phyloP scores from a whole-genome alignment of 2,329 filamentous ascomycete genomes.

The Penicillium frequentans region DNA sequence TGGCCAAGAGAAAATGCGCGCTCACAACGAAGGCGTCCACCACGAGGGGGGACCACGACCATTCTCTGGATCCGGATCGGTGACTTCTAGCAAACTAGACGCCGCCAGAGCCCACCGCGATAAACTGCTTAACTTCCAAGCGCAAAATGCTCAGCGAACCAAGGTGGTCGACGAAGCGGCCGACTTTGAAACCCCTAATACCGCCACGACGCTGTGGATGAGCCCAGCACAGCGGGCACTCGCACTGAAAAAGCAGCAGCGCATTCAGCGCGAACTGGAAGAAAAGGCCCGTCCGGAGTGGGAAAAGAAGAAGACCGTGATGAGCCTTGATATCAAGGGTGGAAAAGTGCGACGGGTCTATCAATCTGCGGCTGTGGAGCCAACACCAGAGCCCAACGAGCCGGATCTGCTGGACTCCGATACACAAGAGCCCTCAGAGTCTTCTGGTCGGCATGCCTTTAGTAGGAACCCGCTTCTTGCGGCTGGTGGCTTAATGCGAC shows the following conservation, averaged over 20 bases:
- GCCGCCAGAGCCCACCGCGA: conserved; percentile 78
- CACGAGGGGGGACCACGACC: conserved; percentile 36
- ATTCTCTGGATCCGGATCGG: conserved; percentile 15
- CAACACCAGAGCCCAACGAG: conserved; percentile 18
- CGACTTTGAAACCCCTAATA: conserved; percentile 64
- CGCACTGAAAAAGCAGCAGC: conserved; percentile 83
- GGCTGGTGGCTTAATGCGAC: conserved; percentile 45
- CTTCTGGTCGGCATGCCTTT: conserved; percentile 34
- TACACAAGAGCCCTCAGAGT: conserved; percentile 14
- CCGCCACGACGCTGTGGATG: conserved; percentile 75
- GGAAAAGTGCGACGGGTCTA: conserved; percentile 68
- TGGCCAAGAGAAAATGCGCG: conserved; percentile 80
- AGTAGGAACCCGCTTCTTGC: conserved; percentile 47
- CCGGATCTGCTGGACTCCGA: conserved; percentile 11
- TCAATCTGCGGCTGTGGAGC: conserved; percentile 35
- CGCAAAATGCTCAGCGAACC: conserved; percentile 80
- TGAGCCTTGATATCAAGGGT: conserved; percentile 79
- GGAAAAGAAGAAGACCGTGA: conserved; percentile 80
- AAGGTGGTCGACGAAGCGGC: conserved; percentile 84
- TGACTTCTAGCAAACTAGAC: conserved; percentile 56
- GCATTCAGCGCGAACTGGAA: conserved; percentile 78
- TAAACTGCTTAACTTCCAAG: conserved; percentile 76
- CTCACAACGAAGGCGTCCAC: conserved; percentile 62
- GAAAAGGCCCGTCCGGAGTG: conserved; percentile 84
- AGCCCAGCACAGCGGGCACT: conserved; percentile 77